Conservation (phyloP, 345 rosid genomes). For the Salix exigua region DNA sequence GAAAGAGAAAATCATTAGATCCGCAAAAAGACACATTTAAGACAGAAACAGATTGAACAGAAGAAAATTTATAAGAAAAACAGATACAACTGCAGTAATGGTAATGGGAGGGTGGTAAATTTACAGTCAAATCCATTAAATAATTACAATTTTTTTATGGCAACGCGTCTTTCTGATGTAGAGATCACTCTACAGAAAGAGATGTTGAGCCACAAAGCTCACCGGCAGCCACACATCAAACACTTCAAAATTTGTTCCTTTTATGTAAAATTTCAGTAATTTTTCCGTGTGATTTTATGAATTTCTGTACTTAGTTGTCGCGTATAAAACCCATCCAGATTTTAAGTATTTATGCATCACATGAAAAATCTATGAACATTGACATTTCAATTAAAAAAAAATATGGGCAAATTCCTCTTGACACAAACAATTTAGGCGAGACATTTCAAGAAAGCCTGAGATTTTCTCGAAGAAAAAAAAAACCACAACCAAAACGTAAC, state of each 20-base stretch:
- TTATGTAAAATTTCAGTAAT: not conserved
- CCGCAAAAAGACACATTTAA: not conserved
- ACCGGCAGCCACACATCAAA: not conserved
- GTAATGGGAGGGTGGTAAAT: not conserved
- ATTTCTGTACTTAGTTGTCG: not conserved
- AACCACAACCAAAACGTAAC: not conserved
- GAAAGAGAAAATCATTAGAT: slow-evolving; percentile 1
- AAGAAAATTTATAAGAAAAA: not conserved
- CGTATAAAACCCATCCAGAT: not conserved
- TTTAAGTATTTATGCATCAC: not conserved
- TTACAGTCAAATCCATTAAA: not conserved
- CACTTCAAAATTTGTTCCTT: not conserved
- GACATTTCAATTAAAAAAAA: not conserved
- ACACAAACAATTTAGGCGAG: not conserved
- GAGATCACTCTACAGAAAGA: not conserved
- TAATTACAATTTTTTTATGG: too few species aligned
- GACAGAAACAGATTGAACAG: not conserved
- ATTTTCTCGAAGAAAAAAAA: not conserved
- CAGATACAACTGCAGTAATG: not conserved
- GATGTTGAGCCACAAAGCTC: not conserved
- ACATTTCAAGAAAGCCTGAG: not conserved
- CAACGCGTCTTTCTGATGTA: too few species aligned
- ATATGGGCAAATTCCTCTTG: not conserved
- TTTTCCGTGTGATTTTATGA: not conserved
- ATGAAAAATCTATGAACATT: not conserved